These are phyloP conservation scores for Boletus edulis DNA, from an alignment of 768 basidiomycete genomes.

Conservation along the genomic window DNA sequence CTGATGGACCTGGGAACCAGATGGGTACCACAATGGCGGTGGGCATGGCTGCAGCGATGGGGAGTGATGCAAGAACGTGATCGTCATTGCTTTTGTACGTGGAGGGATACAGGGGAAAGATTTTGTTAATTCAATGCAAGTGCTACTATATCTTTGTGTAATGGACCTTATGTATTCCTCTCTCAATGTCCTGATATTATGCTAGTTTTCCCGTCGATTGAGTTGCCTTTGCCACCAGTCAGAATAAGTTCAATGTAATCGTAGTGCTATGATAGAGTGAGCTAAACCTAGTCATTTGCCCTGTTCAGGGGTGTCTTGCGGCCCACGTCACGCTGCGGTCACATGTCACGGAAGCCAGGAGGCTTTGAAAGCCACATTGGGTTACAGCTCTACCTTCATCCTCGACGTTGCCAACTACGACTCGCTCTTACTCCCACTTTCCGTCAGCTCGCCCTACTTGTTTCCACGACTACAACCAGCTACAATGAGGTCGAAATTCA, in stretches of 20 bases:
- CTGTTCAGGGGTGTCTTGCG: conserved; percentile 16
- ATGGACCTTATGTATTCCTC: no score
- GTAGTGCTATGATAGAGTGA: no score
- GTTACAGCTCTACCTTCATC: conserved; percentile 20
- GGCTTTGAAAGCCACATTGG: conserved; percentile 29
- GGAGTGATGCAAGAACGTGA: conserved; percentile 29
- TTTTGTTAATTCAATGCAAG: no score
- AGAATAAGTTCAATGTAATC: no score
- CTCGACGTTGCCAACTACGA: conserved; percentile 28
- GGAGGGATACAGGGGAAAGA: neutral
- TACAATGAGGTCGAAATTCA: conserved; percentile 91
- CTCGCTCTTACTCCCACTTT: conserved; percentile 9
- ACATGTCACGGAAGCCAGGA: conserved; percentile 34
- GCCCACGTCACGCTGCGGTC: conserved; percentile 28
- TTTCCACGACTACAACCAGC: neutral
- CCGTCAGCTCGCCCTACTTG: conserved; percentile 3
- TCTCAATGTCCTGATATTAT: no score
- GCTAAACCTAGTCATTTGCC: neutral
- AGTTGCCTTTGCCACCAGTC: no score
- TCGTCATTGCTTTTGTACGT: neutral
- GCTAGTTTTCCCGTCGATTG: neutral
- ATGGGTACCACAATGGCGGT: conserved; percentile 61
- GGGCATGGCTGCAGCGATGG: conserved; percentile 72
- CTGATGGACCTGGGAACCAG: conserved; percentile 54
- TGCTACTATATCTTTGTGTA: no score